These are phyloP conservation scores for Botrytis byssoidea DNA, from an alignment of 2,329 filamentous ascomycete genomes.

Conservation along the genomic window DNA sequence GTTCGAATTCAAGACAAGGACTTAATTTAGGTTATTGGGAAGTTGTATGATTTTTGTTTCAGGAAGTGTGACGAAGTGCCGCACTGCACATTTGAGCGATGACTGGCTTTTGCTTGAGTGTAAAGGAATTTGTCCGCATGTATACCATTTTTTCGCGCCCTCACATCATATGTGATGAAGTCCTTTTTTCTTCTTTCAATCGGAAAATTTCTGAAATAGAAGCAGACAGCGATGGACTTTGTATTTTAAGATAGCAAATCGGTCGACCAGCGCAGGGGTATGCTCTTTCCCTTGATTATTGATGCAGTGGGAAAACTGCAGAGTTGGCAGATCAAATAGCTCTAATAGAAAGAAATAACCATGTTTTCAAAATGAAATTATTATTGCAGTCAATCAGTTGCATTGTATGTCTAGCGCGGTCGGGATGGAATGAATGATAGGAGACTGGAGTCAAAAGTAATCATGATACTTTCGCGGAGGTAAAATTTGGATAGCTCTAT, in stretches of 20 bases:
- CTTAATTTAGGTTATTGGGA: conserved; percentile 19
- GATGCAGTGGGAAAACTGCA: conserved; percentile 2
- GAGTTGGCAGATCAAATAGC: conserved; percentile 11
- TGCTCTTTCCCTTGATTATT: conserved; percentile 14
- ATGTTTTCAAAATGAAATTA: neutral
- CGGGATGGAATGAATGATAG: neutral
- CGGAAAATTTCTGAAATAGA: neutral
- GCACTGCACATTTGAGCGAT: conserved; percentile 33
- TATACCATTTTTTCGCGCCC: conserved; percentile 22
- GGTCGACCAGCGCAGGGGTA: neutral
- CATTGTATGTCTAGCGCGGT: neutral
- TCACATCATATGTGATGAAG: conserved; percentile 3
- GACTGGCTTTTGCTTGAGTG: conserved; percentile 26
- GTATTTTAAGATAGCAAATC: conserved; percentile 13
- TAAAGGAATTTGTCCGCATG: conserved; percentile 8
- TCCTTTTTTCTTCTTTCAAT: neutral
- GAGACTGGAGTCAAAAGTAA: neutral
- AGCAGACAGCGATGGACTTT: conserved; percentile 11
- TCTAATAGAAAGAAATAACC: conserved; percentile 19
- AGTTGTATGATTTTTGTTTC: conserved; percentile 21
- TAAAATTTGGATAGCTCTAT: neutral
- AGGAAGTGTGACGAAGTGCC: neutral
- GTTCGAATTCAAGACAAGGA: conserved; percentile 18
- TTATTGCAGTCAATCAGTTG: neutral
- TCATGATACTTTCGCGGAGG: neutral